Evolutionary conservation across 352 stramenopile species (phyloP).

Genomic region (Pythium oligandrum): DNA sequence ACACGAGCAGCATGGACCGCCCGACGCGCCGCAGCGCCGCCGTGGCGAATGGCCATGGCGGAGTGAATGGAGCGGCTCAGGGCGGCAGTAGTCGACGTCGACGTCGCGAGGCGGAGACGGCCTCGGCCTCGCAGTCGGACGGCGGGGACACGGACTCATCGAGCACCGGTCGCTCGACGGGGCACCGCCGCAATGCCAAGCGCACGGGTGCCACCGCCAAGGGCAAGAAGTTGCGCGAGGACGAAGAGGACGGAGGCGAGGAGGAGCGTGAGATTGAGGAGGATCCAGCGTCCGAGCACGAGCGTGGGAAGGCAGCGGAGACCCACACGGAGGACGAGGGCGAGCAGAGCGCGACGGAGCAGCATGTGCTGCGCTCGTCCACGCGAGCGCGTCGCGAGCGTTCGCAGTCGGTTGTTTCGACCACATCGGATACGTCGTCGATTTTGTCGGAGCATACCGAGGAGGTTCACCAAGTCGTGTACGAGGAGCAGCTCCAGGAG

Average conservation of each 20-base stretch:
- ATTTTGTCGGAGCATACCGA: constrained; percentile 39
- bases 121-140: constrained; percentile 41
- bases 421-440: constrained; percentile 51
- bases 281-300: constrained; percentile 10
- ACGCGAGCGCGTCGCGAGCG: constrained; percentile 33
- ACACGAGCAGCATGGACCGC: constrained; percentile 33
- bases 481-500: constrained; percentile 62
- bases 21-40: constrained; percentile 38
- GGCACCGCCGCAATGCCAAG: no score
- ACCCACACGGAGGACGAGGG: constrained; percentile 26
- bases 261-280: constrained; percentile 5
- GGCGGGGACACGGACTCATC: constrained; percentile 50
- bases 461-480: constrained; percentile 23
- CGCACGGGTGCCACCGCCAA: constrained; percentile 9
- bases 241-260: constrained; percentile 6
- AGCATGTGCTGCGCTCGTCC: constrained; percentile 14
- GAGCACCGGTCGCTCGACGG: not conserved
- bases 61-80: no score
- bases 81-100: constrained; percentile 30
- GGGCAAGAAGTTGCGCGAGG: constrained; percentile 12
- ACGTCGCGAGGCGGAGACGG: constrained; percentile 21
- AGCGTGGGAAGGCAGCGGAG: constrained; percentile 1
- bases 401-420: constrained; percentile 66
- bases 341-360: constrained; percentile 23
- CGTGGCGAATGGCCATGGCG: constrained; percentile 5